Conservation (phyloP, 179 eudicot genomes). For the Spinacia oleracea region DNA sequence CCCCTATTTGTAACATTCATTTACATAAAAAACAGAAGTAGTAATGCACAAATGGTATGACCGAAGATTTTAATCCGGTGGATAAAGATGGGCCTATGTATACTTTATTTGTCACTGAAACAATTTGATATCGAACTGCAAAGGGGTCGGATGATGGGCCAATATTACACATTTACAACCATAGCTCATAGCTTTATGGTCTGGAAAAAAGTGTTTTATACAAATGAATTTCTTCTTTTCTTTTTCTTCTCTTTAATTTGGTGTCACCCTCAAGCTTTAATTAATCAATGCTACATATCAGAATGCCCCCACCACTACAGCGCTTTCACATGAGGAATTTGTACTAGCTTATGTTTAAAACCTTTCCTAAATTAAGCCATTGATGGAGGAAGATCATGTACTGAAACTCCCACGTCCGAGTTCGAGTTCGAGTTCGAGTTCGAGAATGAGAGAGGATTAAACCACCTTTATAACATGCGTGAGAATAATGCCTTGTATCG, state of each 20-base stretch:
- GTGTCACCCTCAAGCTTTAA: constrained; percentile 16
- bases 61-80: too few relatives aligned
- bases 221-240: background rate
- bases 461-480: too few relatives aligned
- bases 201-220: background rate
- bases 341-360: background rate
- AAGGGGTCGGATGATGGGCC: constrained; percentile 9
- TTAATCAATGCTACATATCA: constrained; percentile 11
- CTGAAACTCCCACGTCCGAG: too few relatives aligned
- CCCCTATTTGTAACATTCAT: too few relatives aligned
- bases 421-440: too few relatives aligned
- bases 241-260: background rate
- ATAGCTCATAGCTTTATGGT: constrained; percentile 5
- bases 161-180: background rate
- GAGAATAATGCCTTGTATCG: too few relatives aligned
- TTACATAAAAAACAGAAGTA: too few relatives aligned
- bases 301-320: background rate
- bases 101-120: too few relatives aligned
- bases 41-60: too few relatives aligned
- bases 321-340: background rate
- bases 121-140: background rate
- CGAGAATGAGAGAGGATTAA: too few relatives aligned
- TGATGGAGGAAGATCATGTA: background rate
- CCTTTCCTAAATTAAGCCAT: background rate
- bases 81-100: too few relatives aligned